These are phyloP conservation scores for Mycena leptocephala DNA, from an alignment of 768 basidiomycete genomes.

Conservation along the genomic window DNA sequence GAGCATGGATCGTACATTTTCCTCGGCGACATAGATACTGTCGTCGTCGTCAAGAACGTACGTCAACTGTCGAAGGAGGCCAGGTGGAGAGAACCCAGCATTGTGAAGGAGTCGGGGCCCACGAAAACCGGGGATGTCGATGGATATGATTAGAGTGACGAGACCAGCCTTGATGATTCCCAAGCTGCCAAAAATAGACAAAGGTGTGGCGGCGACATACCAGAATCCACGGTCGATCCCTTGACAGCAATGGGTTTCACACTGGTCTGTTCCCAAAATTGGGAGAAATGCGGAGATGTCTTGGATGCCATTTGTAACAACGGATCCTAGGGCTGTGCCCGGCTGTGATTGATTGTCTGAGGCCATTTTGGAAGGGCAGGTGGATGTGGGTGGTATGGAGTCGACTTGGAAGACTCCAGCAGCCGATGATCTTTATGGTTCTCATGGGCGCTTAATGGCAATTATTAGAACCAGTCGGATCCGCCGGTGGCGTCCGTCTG, in stretches of 20 bases:
- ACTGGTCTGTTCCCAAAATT: not conserved
- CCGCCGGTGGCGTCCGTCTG: no score
- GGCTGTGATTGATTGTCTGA: not conserved
- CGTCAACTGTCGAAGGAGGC: not conserved
- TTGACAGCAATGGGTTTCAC: not conserved
- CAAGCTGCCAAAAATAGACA: not conserved
- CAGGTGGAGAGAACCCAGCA: not conserved
- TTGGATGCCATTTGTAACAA: not conserved
- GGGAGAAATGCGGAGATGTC: not conserved
- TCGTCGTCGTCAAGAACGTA: not conserved
- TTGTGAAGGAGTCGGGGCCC: not conserved
- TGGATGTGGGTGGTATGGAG: not conserved
- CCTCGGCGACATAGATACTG: not conserved
- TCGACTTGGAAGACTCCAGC: not conserved
- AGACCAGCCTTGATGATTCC: slow-evolving; percentile 8
- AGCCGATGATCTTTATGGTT: not conserved
- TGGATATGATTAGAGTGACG: not conserved
- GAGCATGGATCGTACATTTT: not conserved
- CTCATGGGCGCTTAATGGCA: not conserved
- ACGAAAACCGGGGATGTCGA: not conserved
- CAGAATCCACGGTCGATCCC: not conserved
- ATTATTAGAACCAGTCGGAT: not conserved
- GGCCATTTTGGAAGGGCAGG: not conserved
- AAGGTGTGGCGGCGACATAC: not conserved
- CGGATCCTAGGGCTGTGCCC: not conserved